Evolutionary conservation across 345 rosid species (phyloP).

Genomic region (Acer saccharum): DNA sequence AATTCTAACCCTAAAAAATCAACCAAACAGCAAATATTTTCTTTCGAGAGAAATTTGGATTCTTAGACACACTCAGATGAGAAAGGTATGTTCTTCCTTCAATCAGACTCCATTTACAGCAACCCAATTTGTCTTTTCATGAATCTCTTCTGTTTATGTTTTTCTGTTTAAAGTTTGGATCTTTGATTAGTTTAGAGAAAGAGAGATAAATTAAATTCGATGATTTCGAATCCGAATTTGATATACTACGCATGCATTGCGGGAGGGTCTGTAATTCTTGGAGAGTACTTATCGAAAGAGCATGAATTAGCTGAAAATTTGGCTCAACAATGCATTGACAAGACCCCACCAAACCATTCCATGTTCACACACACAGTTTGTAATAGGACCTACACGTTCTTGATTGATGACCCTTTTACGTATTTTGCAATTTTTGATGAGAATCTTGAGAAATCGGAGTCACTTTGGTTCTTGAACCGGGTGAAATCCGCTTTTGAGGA

Average conservation of each 20-base stretch:
- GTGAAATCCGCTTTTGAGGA: conserved; percentile 51
- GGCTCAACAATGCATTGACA: conserved; percentile 62
- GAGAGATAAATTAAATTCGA: conserved; percentile 22
- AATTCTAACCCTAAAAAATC: neutral
- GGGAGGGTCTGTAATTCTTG: conserved; percentile 58
- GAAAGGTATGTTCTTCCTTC: conserved; percentile 9
- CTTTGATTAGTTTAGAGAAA: neutral
- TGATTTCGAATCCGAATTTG: conserved; percentile 65
- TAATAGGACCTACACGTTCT: conserved; percentile 56
- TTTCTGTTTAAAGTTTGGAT: neutral
- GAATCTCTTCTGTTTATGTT: neutral
- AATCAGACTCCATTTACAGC: neutral
- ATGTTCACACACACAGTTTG: conserved; percentile 67
- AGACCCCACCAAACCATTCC: conserved; percentile 72
- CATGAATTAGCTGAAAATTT: conserved; percentile 48
- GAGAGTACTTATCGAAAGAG: conserved; percentile 53
- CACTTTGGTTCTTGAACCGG: conserved; percentile 56
- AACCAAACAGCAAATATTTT: neutral
- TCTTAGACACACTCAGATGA: neutral
- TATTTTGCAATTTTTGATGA: conserved; percentile 61
- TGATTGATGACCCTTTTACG: conserved; percentile 56
- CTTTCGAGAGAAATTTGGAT: neutral
- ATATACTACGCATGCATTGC: conserved; percentile 71
- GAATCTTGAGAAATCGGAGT: conserved; percentile 45
- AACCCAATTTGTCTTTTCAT: conserved; percentile 10